Percentiles rank a stretch among this genome's conserved stretches.
phyloP scores from a whole-genome alignment of 2,329 filamentous ascomycete species.

The Colletotrichum tanaceti region DNA sequence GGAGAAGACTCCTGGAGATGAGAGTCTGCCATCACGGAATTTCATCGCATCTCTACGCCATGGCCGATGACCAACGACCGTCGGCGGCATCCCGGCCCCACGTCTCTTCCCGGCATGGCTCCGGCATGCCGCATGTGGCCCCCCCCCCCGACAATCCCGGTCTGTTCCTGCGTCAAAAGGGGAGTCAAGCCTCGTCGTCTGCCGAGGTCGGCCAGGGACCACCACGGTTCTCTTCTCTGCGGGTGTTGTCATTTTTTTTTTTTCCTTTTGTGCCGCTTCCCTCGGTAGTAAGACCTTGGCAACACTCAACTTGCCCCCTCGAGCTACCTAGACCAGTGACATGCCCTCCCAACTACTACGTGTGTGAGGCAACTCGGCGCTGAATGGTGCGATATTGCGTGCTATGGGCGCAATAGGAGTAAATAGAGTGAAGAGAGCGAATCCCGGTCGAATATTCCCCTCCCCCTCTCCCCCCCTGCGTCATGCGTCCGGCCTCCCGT shows the following conservation, averaged over 20 bases:
- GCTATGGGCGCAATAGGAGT: slow-evolving; percentile 16
- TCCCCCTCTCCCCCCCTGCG: too few species aligned
- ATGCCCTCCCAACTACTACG: neutral
- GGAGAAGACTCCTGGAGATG: too few species aligned
- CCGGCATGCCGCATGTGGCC: too few species aligned
- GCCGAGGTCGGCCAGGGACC: too few species aligned
- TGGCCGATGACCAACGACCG: neutral
- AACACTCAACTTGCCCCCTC: too few species aligned
- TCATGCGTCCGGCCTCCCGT: slow-evolving; percentile 8
- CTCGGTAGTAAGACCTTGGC: neutral
- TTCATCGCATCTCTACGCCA: neutral
- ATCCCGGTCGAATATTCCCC: neutral
- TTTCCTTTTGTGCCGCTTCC: neutral
- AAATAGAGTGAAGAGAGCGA: neutral
- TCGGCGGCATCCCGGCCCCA: neutral
- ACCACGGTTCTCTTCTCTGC: too few species aligned
- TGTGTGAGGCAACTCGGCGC: neutral
- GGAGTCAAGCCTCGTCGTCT: too few species aligned
- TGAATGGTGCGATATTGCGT: slow-evolving; percentile 30
- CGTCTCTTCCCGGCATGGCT: neutral
- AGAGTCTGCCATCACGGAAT: neutral
- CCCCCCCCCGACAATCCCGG: too few species aligned
- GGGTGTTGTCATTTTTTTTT: too few species aligned
- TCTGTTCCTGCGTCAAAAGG: too few species aligned
- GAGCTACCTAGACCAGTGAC: too few species aligned